These are phyloP conservation scores for Saururus chinensis DNA, from an alignment of 164 flowering plant genomes.

Conservation along the genomic window DNA sequence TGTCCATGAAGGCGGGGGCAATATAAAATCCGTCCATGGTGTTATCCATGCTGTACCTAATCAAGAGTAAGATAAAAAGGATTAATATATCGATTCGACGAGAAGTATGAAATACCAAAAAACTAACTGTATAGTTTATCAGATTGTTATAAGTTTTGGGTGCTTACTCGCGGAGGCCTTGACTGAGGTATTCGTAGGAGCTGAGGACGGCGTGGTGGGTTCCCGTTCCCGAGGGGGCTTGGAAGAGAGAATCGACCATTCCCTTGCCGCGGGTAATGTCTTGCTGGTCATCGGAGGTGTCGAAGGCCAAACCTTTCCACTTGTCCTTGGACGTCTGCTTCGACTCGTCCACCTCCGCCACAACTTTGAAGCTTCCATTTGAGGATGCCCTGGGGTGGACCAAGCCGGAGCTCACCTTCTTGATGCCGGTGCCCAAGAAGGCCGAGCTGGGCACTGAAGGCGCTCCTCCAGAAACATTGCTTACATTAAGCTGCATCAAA, in stretches of 20 bases:
- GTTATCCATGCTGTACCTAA: conserved; percentile 39
- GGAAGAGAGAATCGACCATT: conserved; percentile 49
- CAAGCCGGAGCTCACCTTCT: conserved; percentile 29
- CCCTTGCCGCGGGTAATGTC: conserved; percentile 59
- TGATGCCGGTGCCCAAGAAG: conserved; percentile 44
- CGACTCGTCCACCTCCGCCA: conserved; percentile 23
- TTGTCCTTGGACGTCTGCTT: conserved; percentile 37
- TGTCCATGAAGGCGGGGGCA: conserved; percentile 65
- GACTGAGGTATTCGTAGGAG: conserved; percentile 44
- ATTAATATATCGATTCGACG: no score
- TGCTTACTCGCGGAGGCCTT: conserved; percentile 44
- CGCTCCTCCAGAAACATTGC: conserved; percentile 20
- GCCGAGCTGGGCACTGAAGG: conserved; percentile 38
- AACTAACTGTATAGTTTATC: no score
- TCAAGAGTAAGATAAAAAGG: neutral
- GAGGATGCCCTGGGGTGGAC: conserved; percentile 7
- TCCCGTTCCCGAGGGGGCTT: conserved; percentile 38
- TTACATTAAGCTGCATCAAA: conserved; percentile 34
- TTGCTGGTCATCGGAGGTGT: conserved; percentile 51
- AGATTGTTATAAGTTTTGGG: neutral
- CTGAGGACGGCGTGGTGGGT: conserved; percentile 46
- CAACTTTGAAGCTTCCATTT: conserved; percentile 7
- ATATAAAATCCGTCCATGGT: conserved; percentile 44
- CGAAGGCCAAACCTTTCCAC: conserved; percentile 42
- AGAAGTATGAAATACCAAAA: neutral